Base-by-base conservation (phyloP, 1,139 yeast genomes). In the Pneumocystis sp. region DNA sequence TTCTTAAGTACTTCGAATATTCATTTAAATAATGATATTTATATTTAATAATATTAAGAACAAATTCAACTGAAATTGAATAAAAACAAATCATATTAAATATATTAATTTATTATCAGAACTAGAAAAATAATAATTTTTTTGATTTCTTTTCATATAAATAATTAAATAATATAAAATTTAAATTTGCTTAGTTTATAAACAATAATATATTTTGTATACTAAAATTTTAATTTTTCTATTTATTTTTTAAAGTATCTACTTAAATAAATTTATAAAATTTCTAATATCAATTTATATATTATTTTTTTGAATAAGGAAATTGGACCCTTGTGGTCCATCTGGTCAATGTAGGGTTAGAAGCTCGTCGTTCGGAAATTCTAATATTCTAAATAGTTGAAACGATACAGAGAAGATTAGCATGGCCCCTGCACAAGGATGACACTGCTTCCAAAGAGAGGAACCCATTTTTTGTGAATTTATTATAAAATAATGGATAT, bases 351-450 rank as follows among this genome's bases (percentile, higher is more conserved):
- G 57, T 50, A 50, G 7, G 34, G 8, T 25, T 50, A 10, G 6
- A 50, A 10, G 15, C 12, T 3, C 7, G 8, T 7, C 3, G 57
- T 50, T 50, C 57, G 34, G 25, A 50, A 50, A 25, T 12, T 15
- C 57, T 50, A 15, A 50, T 50, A 12, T 1, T 3, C 1, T 3
- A 50, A 25, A 50, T 50, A 50, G 57, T 50, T 79, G 85, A 82
- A 87, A 87, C 91, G 86, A 87, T 87, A 87, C 95, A 87, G 95
- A 87, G 95, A 87, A 87, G 95, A 87, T 87, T 86, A 87, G 95
- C 95, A 87, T 87, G 90, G 95, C 90, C 95, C 95, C 90, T 87
- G 95, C 95, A 87, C 87, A 87, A 87, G 90, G 95, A 87, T 87
- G 95, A 87, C 95, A 87, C 95, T 86, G 83, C 86, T 84, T 90